These are phyloP conservation scores for Diaporthe sp. DNA, from an alignment of 2,329 filamentous ascomycete species.

Conservation along the genomic window DNA sequence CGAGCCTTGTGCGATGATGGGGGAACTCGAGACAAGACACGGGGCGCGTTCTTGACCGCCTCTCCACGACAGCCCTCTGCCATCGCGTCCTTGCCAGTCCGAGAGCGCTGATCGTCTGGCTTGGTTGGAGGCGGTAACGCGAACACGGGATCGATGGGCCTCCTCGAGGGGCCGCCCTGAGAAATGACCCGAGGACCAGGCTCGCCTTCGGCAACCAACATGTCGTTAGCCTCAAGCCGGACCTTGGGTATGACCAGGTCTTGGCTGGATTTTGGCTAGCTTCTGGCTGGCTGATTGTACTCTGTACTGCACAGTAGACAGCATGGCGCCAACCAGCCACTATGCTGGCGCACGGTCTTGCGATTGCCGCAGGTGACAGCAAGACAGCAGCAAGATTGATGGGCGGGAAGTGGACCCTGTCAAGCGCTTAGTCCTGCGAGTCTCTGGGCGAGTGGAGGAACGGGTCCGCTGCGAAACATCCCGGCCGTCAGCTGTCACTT, in stretches of 20 bases:
- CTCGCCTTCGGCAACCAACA: slow-evolving; percentile 12
- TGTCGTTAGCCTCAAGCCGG: slow-evolving; percentile 19
- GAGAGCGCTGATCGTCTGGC: slow-evolving; percentile 29
- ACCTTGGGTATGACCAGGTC: slow-evolving; percentile 4
- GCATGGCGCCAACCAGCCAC: slow-evolving; percentile 14
- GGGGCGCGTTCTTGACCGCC: slow-evolving; percentile 36
- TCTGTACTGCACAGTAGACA: neutral
- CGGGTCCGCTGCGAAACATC: neutral
- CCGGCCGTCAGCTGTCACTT: slow-evolving; percentile 27
- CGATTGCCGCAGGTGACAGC: slow-evolving; percentile 21
- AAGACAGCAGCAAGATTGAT: slow-evolving; percentile 33
- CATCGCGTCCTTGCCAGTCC: neutral
- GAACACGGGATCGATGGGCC: slow-evolving; percentile 11
- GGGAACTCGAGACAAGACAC: slow-evolving; percentile 27
- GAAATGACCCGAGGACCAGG: slow-evolving; percentile 15
- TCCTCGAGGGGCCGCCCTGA: neutral
- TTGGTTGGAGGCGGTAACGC: slow-evolving; percentile 26
- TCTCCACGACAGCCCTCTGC: neutral
- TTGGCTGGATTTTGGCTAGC: neutral
- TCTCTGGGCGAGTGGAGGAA: neutral
- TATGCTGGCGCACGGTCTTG: slow-evolving; percentile 19
- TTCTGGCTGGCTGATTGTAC: slow-evolving; percentile 1
- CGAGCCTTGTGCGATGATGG: slow-evolving; percentile 22
- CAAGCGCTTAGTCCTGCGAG: slow-evolving; percentile 9
- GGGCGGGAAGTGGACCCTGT: slow-evolving; percentile 31